Evolutionary conservation across 2,329 filamentous ascomycete species (phyloP).

Genomic region (Ascomycota sp.): DNA sequence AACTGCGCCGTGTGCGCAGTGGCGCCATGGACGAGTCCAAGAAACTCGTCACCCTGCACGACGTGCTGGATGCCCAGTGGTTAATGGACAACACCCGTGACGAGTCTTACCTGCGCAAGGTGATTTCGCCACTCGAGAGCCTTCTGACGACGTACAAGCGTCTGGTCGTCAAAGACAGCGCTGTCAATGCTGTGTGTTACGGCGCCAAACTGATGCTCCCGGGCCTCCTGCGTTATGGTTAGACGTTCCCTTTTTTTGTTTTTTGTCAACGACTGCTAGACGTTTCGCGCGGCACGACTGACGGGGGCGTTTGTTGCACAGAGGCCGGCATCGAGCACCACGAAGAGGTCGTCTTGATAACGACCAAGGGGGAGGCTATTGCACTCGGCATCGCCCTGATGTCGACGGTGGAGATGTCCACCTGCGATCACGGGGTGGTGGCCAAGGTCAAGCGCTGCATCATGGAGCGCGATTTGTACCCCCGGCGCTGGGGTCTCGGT

Average conservation of each 20-base stretch:
- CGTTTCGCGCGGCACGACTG: too few relatives aligned
- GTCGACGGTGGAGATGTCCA: slow-evolving; percentile 92
- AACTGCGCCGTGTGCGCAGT: slow-evolving; percentile 79
- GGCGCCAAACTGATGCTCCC: slow-evolving; percentile 98
- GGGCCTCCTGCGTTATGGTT: slow-evolving; percentile 78
- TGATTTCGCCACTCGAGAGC: slow-evolving; percentile 84
- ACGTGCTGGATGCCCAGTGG: slow-evolving; percentile 83
- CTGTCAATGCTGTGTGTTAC: slow-evolving; percentile 91
- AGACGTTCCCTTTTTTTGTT: slow-evolving; percentile 12
- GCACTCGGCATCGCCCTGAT: slow-evolving; percentile 92
- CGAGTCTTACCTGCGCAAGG: slow-evolving; percentile 75
- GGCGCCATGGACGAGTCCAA: slow-evolving; percentile 89
- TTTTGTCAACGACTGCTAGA: slow-evolving; percentile 6
- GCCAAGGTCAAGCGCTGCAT: slow-evolving; percentile 99
- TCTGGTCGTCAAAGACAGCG: slow-evolving; percentile 72
- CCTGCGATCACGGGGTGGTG: slow-evolving; percentile 92
- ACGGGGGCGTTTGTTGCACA: too few relatives aligned
- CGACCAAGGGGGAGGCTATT: slow-evolving; percentile 96
- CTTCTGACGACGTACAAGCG: slow-evolving; percentile 88
- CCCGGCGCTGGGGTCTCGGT: slow-evolving; percentile 86
- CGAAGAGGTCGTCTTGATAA: slow-evolving; percentile 95
- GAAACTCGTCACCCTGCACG: slow-evolving; percentile 76
- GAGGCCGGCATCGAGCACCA: slow-evolving; percentile 82
- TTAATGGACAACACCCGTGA: slow-evolving; percentile 88
- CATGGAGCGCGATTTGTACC: slow-evolving; percentile 98